Evolutionary conservation across 345 rosid genomes (phyloP).

Genomic region (Euphorbia pulcherrima): DNA sequence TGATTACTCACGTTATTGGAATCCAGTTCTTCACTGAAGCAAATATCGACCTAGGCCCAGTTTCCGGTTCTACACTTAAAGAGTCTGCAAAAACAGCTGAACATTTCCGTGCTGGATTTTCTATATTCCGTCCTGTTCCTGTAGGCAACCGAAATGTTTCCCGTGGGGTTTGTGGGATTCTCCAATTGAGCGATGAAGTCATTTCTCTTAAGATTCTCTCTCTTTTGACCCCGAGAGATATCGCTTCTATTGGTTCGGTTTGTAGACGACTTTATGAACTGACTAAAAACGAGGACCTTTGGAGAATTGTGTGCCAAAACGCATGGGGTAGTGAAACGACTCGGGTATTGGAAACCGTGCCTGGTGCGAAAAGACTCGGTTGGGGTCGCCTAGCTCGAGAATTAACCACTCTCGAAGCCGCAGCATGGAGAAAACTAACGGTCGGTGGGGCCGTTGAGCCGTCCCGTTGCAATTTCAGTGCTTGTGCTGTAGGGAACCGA

Average conservation of each 20-base stretch:
- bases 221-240: slow-evolving; percentile 71
- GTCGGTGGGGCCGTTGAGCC: slow-evolving; percentile 91
- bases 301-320: slow-evolving; percentile 88
- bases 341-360: slow-evolving; percentile 63
- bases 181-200: slow-evolving; percentile 75
- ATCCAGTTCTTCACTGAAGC: slow-evolving; percentile 79
- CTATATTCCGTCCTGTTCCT: slow-evolving; percentile 34
- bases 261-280: slow-evolving; percentile 57
- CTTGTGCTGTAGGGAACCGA: slow-evolving; percentile 85
- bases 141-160: slow-evolving; percentile 57
- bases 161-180: slow-evolving; percentile 62
- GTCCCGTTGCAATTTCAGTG: slow-evolving; percentile 83
- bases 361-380: slow-evolving; percentile 79
- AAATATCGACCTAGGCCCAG: slow-evolving; percentile 77
- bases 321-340: slow-evolving; percentile 87
- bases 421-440: slow-evolving; percentile 80
- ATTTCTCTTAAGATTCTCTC: slow-evolving; percentile 68
- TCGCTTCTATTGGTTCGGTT: slow-evolving; percentile 75
- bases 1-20: slow-evolving; percentile 74
- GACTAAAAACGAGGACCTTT: slow-evolving; percentile 77
- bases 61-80: slow-evolving; percentile 51
- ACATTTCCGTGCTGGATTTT: slow-evolving; percentile 34
- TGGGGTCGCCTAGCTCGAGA: slow-evolving; percentile 85
- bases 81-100: slow-evolving; percentile 47
- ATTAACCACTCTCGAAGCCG: slow-evolving; percentile 84